Evolutionary conservation across 192 early-diverging fungal species (phyloP).

Genomic region (Funneliformis geosporum): DNA sequence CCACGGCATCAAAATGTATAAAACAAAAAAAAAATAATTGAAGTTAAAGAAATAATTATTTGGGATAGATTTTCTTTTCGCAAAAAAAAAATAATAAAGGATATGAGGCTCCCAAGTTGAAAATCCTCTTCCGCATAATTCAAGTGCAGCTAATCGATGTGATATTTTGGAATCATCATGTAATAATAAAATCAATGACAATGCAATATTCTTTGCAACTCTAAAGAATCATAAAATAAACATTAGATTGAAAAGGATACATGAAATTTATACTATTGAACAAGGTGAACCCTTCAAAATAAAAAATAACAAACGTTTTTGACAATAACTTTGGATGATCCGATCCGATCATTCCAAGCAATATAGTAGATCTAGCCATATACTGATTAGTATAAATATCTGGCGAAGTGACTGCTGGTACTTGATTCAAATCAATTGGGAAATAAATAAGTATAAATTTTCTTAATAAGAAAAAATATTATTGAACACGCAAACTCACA

Average conservation of each 20-base stretch:
- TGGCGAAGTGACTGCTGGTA: constrained; percentile 46
- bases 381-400: constrained; percentile 45
- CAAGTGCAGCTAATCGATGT: constrained; percentile 64
- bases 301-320: constrained; percentile 36
- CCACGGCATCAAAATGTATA: constrained; percentile 57
- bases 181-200: constrained; percentile 67
- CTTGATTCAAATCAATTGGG: constrained; percentile 35
- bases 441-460: constrained; percentile 25
- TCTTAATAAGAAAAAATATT: not conserved
- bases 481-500: constrained; percentile 47
- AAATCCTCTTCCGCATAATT: constrained; percentile 75
- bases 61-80: no score
- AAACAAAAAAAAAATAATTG: no score
- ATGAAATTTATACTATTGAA: no score
- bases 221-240: constrained; percentile 16
- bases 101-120: constrained; percentile 71
- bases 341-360: constrained; percentile 76
- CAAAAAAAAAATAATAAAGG: constrained; percentile 21
- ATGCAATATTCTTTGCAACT: constrained; percentile 60
- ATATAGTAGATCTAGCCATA: constrained; percentile 67
- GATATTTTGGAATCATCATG: constrained; percentile 56
- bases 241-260: not conserved
- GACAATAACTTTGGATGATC: constrained; percentile 54
- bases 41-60: no score
- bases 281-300: not conserved